phyloP scores from a whole-genome alignment of 78 protist genomes.

The Protostelium mycophagum region DNA sequence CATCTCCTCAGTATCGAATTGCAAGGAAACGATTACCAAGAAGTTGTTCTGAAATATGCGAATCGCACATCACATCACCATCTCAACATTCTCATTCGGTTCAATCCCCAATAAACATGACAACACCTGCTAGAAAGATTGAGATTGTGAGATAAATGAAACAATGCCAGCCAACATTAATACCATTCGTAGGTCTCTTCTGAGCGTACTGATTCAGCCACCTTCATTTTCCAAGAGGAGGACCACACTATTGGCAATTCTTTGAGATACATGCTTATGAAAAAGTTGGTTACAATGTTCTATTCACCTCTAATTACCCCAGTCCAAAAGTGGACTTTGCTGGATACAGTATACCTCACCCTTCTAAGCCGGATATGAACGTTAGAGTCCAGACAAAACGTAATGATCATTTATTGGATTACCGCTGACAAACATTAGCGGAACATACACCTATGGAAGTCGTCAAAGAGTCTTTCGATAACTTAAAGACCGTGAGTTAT shows the following conservation, averaged over 20 bases:
- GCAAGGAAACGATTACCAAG: too few species aligned
- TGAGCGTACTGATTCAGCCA: conserved; percentile 55
- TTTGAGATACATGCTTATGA: conserved; percentile 56
- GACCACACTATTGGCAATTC: conserved; percentile 61
- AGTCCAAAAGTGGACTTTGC: conserved; percentile 57
- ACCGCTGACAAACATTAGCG: background rate
- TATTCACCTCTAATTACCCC: too few species aligned
- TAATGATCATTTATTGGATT: background rate
- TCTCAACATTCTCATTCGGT: too few species aligned
- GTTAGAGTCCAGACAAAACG: conserved; percentile 52
- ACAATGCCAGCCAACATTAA: background rate
- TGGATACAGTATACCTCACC: conserved; percentile 69
- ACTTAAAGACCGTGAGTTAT: background rate
- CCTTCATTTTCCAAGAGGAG: conserved; percentile 51
- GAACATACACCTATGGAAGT: background rate
- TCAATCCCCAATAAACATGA: too few species aligned
- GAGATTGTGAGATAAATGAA: background rate
- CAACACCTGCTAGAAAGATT: too few species aligned
- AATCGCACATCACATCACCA: too few species aligned
- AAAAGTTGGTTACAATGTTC: conserved; percentile 35
- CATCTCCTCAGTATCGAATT: too few species aligned
- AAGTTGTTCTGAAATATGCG: too few species aligned
- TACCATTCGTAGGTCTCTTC: background rate
- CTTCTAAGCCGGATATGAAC: conserved; percentile 58
- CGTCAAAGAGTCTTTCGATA: background rate